Percentiles rank a stretch among this genome's conserved stretches.
Evolutionary conservation across 805 yeast genomes (phyloP).

Genomic region (Starmerella stigmatis): DNA sequence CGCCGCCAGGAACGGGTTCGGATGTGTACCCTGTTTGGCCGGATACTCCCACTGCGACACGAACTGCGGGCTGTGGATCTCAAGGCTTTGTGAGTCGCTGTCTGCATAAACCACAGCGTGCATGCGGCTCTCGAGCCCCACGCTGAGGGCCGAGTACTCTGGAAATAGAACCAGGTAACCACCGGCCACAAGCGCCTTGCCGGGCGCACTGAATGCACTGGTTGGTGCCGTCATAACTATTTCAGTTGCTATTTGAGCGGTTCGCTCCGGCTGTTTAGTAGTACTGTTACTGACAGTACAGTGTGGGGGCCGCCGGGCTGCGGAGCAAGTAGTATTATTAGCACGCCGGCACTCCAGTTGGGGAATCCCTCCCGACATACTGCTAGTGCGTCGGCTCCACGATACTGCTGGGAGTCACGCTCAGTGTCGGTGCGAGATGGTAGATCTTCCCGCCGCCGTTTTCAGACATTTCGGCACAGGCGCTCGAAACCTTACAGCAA

Average conservation of each 20-base stretch:
- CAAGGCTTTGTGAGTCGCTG: conserved; percentile 22
- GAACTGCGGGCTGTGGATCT: conserved; percentile 24
- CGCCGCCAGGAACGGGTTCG: conserved; percentile 68
- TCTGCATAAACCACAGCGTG: conserved; percentile 42
- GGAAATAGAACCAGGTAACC: conserved; percentile 88
- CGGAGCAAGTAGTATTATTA: too few species aligned
- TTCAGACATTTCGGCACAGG: too few species aligned
- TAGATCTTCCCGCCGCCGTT: too few species aligned
- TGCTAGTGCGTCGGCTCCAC: too few species aligned
- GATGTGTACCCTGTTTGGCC: conserved; percentile 12
- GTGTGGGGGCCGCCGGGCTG: too few species aligned
- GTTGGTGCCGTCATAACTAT: not conserved
- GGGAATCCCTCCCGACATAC: too few species aligned
- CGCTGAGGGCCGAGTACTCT: conserved; percentile 60
- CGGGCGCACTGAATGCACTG: conserved; percentile 77
- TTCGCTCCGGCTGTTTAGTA: not conserved
- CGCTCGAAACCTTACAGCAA: not conserved
- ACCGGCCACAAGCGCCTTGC: conserved; percentile 88
- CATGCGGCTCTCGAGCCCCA: conserved; percentile 84
- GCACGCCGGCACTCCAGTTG: too few species aligned
- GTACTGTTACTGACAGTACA: too few species aligned
- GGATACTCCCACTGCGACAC: conserved; percentile 23
- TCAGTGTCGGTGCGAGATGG: not conserved
- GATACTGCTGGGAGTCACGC: not conserved
- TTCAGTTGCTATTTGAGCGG: not conserved